Evolutionary conservation across 371 early-diverging fungal species (phyloP).

Genomic region (Dichotomocladium elegans): DNA sequence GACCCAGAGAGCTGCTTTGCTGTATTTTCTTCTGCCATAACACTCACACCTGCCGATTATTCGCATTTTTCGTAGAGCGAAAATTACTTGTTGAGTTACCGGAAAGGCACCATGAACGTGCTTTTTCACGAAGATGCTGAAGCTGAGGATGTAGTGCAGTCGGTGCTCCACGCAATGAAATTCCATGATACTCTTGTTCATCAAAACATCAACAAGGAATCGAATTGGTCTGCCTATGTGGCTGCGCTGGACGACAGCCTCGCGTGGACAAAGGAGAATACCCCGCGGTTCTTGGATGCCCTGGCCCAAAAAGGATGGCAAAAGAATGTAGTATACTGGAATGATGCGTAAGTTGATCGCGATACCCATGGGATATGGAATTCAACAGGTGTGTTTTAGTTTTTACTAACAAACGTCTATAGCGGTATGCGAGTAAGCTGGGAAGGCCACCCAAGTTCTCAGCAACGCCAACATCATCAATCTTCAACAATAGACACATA

Average conservation of each 20-base stretch:
- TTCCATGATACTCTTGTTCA: constrained; percentile 39
- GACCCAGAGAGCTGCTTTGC: not conserved
- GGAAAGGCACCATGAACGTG: constrained; percentile 40
- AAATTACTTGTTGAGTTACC: constrained; percentile 43
- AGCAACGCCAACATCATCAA: not conserved
- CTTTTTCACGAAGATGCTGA: constrained; percentile 53
- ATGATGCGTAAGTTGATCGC: constrained; percentile 33
- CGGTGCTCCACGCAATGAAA: constrained; percentile 57
- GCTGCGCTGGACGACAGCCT: constrained; percentile 29
- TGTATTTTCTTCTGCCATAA: not conserved
- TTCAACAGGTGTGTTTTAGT: not conserved
- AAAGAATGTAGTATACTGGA: constrained; percentile 62
- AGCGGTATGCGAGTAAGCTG: constrained; percentile 12
- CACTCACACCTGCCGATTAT: not conserved
- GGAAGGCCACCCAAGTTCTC: constrained; percentile 4
- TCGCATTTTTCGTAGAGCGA: constrained; percentile 21
- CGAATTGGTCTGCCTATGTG: constrained; percentile 25
- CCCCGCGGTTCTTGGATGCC: constrained; percentile 44
- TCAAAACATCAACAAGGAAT: constrained; percentile 21
- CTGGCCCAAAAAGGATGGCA: constrained; percentile 57
- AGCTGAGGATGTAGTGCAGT: constrained; percentile 52
- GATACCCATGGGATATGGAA: too few species aligned
- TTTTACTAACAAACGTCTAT: not conserved
- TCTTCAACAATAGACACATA: not conserved
- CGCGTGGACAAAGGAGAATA: constrained; percentile 47